Percentiles rank a stretch among this genome's conserved stretches.
phyloP scores from a whole-genome alignment of 1,139 yeast species.

The Hyphopichia burtonii region DNA sequence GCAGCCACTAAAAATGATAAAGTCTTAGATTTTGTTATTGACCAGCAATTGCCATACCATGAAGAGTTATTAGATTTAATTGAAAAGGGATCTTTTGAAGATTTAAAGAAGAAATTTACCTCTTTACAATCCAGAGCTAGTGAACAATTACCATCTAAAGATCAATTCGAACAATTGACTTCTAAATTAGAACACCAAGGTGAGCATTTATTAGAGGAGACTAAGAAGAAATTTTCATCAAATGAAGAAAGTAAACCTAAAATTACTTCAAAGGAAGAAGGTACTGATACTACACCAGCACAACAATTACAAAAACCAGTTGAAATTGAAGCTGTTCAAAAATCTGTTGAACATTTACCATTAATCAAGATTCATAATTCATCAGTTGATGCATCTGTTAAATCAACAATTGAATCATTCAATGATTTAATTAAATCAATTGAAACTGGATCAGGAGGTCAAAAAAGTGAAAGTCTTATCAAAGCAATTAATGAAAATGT shows the following conservation, averaged over 20 bases:
- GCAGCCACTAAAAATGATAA: constrained; percentile 46
- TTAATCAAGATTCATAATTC: constrained; percentile 27
- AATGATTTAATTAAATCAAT: constrained; percentile 53
- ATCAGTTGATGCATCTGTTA: constrained; percentile 46
- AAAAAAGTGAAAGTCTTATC: constrained; percentile 28
- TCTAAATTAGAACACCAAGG: constrained; percentile 32
- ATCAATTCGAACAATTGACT: constrained; percentile 33
- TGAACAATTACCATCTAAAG: constrained; percentile 29
- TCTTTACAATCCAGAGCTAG: constrained; percentile 19
- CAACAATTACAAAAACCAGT: constrained; percentile 48
- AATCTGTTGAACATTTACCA: constrained; percentile 35
- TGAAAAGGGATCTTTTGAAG: constrained; percentile 40
- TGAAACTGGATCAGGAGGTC: constrained; percentile 36
- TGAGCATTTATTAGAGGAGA: constrained; percentile 37
- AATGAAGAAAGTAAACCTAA: constrained; percentile 16
- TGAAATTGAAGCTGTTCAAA: constrained; percentile 35
- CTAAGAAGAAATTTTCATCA: constrained; percentile 29
- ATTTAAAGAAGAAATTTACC: constrained; percentile 22
- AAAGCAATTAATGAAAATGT: constrained; percentile 33
- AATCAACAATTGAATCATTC: constrained; percentile 47
- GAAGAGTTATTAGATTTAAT: constrained; percentile 42
- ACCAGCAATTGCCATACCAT: constrained; percentile 44
- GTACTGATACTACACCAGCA: constrained; percentile 35
- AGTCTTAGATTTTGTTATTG: constrained; percentile 48
- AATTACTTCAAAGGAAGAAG: constrained; percentile 9